These are phyloP conservation scores for Wickerhamomyces queroliae DNA, from an alignment of 805 yeast genomes.

Conservation along the genomic window DNA sequence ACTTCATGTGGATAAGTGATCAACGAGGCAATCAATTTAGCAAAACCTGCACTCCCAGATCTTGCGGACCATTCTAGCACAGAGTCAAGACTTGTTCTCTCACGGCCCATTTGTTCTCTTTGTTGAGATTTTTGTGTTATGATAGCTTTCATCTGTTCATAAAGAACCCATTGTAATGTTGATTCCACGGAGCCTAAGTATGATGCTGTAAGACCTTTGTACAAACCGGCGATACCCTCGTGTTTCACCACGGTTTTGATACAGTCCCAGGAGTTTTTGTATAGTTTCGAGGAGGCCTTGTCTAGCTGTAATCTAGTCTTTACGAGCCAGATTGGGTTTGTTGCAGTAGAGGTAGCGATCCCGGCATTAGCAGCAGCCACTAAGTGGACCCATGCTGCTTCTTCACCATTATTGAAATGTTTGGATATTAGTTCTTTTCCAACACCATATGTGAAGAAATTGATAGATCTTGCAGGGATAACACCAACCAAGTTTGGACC, in stretches of 20 bases:
- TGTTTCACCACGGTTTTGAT: constrained; percentile 55
- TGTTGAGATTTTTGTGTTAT: constrained; percentile 48
- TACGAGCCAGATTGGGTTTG: constrained; percentile 96
- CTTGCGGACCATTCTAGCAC: constrained; percentile 90
- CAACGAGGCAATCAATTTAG: constrained; percentile 88
- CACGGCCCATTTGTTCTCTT: constrained; percentile 25
- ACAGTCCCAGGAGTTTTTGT: constrained; percentile 85
- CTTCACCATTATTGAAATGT: constrained; percentile 66
- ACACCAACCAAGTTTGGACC: constrained; percentile 98
- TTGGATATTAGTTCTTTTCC: constrained; percentile 71
- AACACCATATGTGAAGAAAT: constrained; percentile 95
- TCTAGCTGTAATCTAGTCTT: constrained; percentile 94
- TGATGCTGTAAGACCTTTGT: constrained; percentile 90
- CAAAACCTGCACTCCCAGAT: constrained; percentile 96
- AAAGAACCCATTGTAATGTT: constrained; percentile 92
- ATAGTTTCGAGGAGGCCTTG: constrained; percentile 57
- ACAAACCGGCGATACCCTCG: constrained; percentile 80
- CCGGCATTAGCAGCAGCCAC: constrained; percentile 90
- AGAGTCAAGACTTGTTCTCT: constrained; percentile 46
- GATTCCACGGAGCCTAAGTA: constrained; percentile 91
- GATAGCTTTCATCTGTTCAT: constrained; percentile 85
- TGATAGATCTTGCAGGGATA: constrained; percentile 95
- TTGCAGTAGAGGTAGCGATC: constrained; percentile 87
- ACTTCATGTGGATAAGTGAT: constrained; percentile 97
- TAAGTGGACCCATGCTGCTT: constrained; percentile 81